phyloP scores from a whole-genome alignment of 192 early-diverging fungal genomes.

The Lobosporangium transversale region DNA sequence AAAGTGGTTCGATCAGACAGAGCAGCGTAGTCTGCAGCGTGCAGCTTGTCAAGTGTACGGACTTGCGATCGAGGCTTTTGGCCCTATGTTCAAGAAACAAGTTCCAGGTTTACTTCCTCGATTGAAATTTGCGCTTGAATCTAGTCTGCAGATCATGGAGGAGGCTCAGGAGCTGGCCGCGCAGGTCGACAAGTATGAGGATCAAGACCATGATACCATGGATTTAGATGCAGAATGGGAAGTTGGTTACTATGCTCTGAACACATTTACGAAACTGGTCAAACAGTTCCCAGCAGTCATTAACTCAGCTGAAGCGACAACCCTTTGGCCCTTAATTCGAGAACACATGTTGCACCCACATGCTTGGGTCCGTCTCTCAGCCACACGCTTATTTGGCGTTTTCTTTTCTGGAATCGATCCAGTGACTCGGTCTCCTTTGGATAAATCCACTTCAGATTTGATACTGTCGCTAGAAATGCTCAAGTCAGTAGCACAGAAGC shows the following conservation, averaged over 20 bases:
- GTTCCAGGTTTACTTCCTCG: slow-evolving; percentile 63
- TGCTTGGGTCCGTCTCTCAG: slow-evolving; percentile 83
- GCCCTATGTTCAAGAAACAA: slow-evolving; percentile 65
- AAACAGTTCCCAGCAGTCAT: slow-evolving; percentile 62
- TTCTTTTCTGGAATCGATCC: slow-evolving; percentile 80
- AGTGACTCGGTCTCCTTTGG: slow-evolving; percentile 42
- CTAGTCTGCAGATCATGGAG: slow-evolving; percentile 55
- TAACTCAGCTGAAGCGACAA: slow-evolving; percentile 57
- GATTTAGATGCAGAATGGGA: slow-evolving; percentile 84
- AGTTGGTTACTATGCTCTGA: slow-evolving; percentile 83
- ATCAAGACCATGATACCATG: slow-evolving; percentile 51
- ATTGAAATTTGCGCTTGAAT: slow-evolving; percentile 60
- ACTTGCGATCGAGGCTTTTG: slow-evolving; percentile 81
- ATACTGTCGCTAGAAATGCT: slow-evolving; percentile 56
- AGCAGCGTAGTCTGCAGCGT: slow-evolving; percentile 75
- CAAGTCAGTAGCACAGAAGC: slow-evolving; percentile 60
- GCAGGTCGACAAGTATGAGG: slow-evolving; percentile 30
- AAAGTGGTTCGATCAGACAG: slow-evolving; percentile 75
- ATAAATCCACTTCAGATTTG: slow-evolving; percentile 26
- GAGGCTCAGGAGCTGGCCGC: slow-evolving; percentile 54
- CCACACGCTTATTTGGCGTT: slow-evolving; percentile 77
- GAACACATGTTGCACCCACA: slow-evolving; percentile 87
- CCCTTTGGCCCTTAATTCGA: slow-evolving; percentile 76
- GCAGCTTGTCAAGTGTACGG: slow-evolving; percentile 89
- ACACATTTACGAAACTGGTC: slow-evolving; percentile 77